Evolutionary conservation across 345 rosid species (phyloP).

Genomic region (Leavenworthia alabamica): DNA sequence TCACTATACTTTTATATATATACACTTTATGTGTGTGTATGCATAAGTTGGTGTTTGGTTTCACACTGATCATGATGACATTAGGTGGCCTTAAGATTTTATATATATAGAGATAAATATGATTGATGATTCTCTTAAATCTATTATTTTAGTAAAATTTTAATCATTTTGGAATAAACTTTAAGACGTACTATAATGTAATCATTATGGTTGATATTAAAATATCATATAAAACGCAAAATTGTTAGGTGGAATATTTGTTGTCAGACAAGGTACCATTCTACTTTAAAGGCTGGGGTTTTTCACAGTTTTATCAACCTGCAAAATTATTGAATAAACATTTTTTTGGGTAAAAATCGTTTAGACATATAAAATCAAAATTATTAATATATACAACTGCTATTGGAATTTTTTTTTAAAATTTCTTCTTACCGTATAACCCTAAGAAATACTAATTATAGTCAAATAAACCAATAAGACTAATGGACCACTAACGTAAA

Average conservation of each 20-base stretch:
- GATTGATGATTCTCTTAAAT: neutral
- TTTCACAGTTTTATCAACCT: neutral
- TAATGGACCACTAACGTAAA: neutral
- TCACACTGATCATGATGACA: slow-evolving; percentile 2
- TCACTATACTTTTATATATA: neutral
- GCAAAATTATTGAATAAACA: slow-evolving; percentile 7
- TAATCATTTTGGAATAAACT: neutral
- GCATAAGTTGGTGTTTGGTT: slow-evolving; percentile 1
- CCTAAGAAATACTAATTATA: neutral
- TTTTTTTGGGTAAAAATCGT: neutral
- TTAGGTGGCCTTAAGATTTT: neutral
- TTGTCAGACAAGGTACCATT: neutral
- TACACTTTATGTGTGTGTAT: neutral
- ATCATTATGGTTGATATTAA: neutral
- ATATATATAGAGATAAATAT: neutral
- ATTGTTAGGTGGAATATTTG: neutral
- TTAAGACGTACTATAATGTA: neutral
- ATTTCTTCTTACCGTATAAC: neutral
- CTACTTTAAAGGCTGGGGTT: neutral
- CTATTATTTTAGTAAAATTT: neutral
- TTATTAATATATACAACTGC: neutral
- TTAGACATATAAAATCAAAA: neutral
- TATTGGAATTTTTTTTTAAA: neutral
- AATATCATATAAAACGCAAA: neutral
- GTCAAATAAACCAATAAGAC: neutral